Conservation (phyloP, 495 filamentous ascomycete species). For the Ascobolus immersus region DNA sequence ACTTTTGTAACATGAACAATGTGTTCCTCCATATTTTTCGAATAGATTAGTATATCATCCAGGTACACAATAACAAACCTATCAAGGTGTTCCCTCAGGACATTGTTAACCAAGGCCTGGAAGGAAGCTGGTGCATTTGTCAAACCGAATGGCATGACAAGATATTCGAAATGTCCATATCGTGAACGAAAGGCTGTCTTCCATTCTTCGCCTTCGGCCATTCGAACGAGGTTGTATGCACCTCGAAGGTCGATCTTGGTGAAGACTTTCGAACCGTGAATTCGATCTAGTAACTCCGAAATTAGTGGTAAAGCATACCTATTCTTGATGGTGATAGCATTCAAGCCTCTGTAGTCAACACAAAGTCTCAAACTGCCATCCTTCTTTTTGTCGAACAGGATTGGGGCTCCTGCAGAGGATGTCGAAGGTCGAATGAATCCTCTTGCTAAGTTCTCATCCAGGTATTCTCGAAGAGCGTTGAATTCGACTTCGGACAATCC, state of each 20-base stretch:
- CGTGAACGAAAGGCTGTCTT: slow-evolving; percentile 7
- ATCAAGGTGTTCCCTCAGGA: slow-evolving; percentile 7
- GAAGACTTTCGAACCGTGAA: slow-evolving; percentile 14
- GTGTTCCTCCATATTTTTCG: slow-evolving; percentile 7
- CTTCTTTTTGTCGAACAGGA: slow-evolving; percentile 3
- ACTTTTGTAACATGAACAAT: slow-evolving; percentile 5
- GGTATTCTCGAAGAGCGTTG: slow-evolving; percentile 2
- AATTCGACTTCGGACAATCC: neutral
- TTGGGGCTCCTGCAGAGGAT: slow-evolving; percentile 1
- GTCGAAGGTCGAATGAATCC: too few relatives aligned
- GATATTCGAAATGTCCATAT: slow-evolving; percentile 15
- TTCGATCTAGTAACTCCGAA: slow-evolving; percentile 1
- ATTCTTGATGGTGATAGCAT: slow-evolving; percentile 9
- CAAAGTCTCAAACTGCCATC: slow-evolving; percentile 1
- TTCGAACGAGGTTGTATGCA: neutral
- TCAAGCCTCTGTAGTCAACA: slow-evolving; percentile 7
- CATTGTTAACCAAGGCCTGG: slow-evolving; percentile 8
- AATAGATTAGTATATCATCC: slow-evolving; percentile 11
- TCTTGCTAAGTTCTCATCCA: neutral
- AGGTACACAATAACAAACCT: slow-evolving; percentile 7
- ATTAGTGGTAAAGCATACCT: slow-evolving; percentile 4
- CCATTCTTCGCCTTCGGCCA: slow-evolving; percentile 5
- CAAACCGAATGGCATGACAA: slow-evolving; percentile 11
- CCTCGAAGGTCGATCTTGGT: neutral
- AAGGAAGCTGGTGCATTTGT: slow-evolving; percentile 2